Base-by-base conservation (phyloP, 352 stramenopile species). In the Pythium phragmitis region DNA sequence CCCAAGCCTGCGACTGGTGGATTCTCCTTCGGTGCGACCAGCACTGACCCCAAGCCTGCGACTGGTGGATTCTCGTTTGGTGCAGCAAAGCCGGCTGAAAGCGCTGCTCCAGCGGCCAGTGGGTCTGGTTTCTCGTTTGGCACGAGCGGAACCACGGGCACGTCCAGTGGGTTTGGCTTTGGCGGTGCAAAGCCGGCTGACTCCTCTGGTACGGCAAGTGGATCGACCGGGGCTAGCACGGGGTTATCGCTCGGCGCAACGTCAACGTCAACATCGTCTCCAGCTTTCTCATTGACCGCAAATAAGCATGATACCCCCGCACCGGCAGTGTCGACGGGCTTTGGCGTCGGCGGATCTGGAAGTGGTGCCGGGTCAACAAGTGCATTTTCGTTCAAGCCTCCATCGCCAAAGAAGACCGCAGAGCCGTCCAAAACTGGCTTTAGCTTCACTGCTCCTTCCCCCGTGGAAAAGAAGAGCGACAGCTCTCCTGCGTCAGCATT, bases 21-120 rank as follows among this genome's bases (percentile, higher is more conserved):
- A 6, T 82, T 82, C 41, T 77, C 72, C 26, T 82, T 82, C n/a
- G 74, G 72, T 33, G 57, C 59, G 13, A 59, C 54, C 16, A 51
- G 41, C 21, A 17, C 37, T 4, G 57, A 45, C 54, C 6, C 19
- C 23, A 42, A 65, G 33, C n/a, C 67, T 16, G 21, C 72, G 12
- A 42, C 73, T 3, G 63, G 67, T 21, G 74, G 76, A 33, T 86
- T 86, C 36, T 78, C 70, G 7, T 82, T 87, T 65, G 74, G 72
- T 26, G 57, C 72, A 11, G 73, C 69, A 5, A 49, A 59, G 21
- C 52, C 65, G 13, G 57, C 59, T 48, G 34, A 60, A 42, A 62
- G 28, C 47, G 65, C 66, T 0, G 59, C 71, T 55, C 67, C 68
- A 4, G 48, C 71, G 11, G 28, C 69, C 2, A 23, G 43, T 14